A percentile compares a stretch with the other conserved stretches of the same genome.
Conservation (phyloP, 1,139 yeast genomes). For the Ogataea hybrid region DNA sequence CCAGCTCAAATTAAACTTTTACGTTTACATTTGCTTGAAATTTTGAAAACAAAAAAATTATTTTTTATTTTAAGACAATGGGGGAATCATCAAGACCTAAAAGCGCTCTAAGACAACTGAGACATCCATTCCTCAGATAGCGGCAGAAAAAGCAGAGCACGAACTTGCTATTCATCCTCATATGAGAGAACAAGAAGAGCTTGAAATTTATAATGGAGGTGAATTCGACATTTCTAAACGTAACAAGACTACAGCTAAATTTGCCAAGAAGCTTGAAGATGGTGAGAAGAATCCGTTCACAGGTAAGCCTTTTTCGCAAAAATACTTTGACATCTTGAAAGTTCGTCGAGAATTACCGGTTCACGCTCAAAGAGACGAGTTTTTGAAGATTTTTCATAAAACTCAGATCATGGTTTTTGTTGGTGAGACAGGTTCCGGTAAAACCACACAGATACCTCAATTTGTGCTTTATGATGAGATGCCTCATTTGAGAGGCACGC, state of each 20-base stretch:
- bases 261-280: constrained; percentile 65
- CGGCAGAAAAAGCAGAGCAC: constrained; percentile 58
- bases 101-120: constrained; percentile 43
- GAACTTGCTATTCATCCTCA: constrained; percentile 39
- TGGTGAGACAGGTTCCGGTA: constrained; percentile 75
- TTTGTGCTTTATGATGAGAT: constrained; percentile 62
- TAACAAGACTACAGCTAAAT: constrained; percentile 70
- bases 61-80: constrained; percentile 8
- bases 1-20: not conserved
- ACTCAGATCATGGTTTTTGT: constrained; percentile 97
- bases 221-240: constrained; percentile 55
- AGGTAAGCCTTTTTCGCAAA: constrained; percentile 55
- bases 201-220: constrained; percentile 46
- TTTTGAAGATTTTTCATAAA: constrained; percentile 74
- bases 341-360: constrained; percentile 88
- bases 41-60: constrained; percentile 3
- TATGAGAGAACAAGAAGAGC: constrained; percentile 20
- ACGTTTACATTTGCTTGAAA: constrained; percentile 2
- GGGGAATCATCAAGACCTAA: constrained; percentile 35
- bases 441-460: constrained; percentile 63
- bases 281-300: constrained; percentile 77
- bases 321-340: constrained; percentile 74
- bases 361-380: constrained; percentile 89
- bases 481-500: constrained; percentile 55
- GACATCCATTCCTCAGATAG: constrained; percentile 49